Percentiles rank a stretch among this genome's conserved stretches.
Conservation (phyloP, 192 early-diverging fungal genomes). For the Gonapodya prolifera region DNA sequence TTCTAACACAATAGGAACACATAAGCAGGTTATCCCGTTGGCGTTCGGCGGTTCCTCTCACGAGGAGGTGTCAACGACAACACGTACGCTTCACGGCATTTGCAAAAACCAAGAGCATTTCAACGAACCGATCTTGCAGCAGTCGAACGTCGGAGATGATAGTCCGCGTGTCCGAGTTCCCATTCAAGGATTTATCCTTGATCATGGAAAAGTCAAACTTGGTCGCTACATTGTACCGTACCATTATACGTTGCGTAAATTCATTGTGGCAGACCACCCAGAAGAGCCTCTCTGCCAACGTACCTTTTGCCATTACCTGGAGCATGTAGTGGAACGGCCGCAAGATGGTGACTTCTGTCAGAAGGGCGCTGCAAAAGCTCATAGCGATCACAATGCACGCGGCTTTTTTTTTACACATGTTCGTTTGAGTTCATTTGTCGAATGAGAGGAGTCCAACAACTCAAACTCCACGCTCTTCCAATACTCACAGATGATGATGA, state of each 20-base stretch:
- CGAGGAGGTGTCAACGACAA: not conserved
- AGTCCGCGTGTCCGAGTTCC: not conserved
- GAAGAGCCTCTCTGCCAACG: not conserved
- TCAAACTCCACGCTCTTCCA: not conserved
- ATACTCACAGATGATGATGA: conserved; percentile 1
- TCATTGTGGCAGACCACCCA: not conserved
- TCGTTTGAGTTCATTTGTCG: not conserved
- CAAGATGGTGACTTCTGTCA: not conserved
- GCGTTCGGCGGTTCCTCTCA: too few relatives aligned
- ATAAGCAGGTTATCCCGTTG: not conserved
- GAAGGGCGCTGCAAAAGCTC: not conserved
- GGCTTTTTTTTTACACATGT: not conserved
- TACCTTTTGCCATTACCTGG: not conserved
- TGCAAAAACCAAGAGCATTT: not conserved
- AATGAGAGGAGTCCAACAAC: not conserved
- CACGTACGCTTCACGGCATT: not conserved
- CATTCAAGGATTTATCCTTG: conserved; percentile 1
- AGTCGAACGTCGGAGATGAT: not conserved
- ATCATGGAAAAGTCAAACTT: conserved; percentile 1
- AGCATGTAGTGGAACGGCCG: not conserved
- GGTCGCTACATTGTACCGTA: not conserved
- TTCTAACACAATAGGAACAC: not conserved
- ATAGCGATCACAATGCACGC: not conserved
- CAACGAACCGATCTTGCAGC: not conserved
- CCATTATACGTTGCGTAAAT: not conserved